These are phyloP conservation scores for Plectranthus barbatus DNA, from an alignment of 257 asterid species.

Conservation along the genomic window DNA sequence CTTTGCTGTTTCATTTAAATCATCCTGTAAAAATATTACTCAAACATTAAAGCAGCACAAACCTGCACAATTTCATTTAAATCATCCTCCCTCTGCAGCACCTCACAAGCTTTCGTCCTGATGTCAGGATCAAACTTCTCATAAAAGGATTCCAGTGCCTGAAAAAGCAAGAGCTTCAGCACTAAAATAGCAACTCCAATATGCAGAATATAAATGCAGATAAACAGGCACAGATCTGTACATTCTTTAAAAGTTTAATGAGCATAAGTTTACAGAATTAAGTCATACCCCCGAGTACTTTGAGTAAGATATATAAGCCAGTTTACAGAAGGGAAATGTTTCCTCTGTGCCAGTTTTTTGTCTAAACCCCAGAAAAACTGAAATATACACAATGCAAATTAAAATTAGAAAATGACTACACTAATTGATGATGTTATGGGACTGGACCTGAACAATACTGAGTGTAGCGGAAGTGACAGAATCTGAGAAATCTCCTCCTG, in stretches of 20 bases:
- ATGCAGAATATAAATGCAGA: not conserved
- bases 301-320: conserved; percentile 93
- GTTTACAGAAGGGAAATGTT: conserved; percentile 94
- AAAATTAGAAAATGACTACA: too few relatives aligned
- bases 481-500: too few relatives aligned
- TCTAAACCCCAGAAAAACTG: conserved; percentile 99
- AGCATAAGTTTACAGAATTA: not conserved
- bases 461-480: conserved; percentile 99
- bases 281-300: conserved; percentile 79
- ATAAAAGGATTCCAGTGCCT: conserved; percentile 94
- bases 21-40: conserved; percentile 14
- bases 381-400: conserved; percentile 15
- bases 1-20: conserved; percentile 87
- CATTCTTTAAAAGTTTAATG: not conserved
- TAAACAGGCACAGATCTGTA: not conserved
- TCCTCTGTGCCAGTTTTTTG: conserved; percentile 94
- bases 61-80: conserved; percentile 63
- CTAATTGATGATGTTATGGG: not conserved
- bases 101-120: conserved; percentile 98
- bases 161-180: conserved; percentile 14
- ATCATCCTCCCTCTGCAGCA: conserved; percentile 96
- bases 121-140: conserved; percentile 90
- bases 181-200: not conserved
- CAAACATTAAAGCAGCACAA: not conserved
- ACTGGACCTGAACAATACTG: conserved; percentile 83